phyloP scores from a whole-genome alignment of 176 grass and related monocot species.

The Stipa capillata region DNA sequence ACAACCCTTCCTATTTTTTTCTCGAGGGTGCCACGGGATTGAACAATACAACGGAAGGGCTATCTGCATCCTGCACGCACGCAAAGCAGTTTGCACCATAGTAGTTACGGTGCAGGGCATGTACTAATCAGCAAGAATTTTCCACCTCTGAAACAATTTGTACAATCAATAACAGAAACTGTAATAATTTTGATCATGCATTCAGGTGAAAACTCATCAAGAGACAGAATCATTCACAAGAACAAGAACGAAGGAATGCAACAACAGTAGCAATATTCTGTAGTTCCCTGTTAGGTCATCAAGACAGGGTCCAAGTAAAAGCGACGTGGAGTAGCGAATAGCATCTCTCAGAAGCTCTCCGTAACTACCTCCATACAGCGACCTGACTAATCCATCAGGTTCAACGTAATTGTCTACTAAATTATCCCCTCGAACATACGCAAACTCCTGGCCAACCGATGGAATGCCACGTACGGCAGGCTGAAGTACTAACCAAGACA shows the following conservation, averaged over 20 bases:
- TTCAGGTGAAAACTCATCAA: not conserved
- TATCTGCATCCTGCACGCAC: not conserved
- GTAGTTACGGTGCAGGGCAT: not conserved
- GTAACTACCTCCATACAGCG: conserved; percentile 6
- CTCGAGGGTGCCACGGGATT: too few species aligned
- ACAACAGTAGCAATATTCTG: not conserved
- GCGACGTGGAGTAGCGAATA: too few species aligned
- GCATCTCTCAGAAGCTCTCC: not conserved
- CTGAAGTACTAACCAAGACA: not conserved
- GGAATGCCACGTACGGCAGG: conserved; percentile 2
- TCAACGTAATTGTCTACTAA: conserved; percentile 13
- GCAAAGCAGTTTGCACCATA: not conserved
- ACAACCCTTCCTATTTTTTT: too few species aligned
- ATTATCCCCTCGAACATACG: conserved; percentile 18
- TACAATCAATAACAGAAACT: not conserved
- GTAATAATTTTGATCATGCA: not conserved
- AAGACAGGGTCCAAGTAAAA: too few species aligned
- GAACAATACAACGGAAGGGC: not conserved
- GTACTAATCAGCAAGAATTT: not conserved
- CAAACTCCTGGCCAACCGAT: not conserved
- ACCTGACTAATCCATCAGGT: not conserved
- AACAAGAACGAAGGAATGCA: not conserved
- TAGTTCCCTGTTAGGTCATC: not conserved
- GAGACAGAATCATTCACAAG: not conserved
- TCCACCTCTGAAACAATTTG: not conserved